phyloP scores from a whole-genome alignment of 768 basidiomycete genomes.

The Collybiopsis confluens region DNA sequence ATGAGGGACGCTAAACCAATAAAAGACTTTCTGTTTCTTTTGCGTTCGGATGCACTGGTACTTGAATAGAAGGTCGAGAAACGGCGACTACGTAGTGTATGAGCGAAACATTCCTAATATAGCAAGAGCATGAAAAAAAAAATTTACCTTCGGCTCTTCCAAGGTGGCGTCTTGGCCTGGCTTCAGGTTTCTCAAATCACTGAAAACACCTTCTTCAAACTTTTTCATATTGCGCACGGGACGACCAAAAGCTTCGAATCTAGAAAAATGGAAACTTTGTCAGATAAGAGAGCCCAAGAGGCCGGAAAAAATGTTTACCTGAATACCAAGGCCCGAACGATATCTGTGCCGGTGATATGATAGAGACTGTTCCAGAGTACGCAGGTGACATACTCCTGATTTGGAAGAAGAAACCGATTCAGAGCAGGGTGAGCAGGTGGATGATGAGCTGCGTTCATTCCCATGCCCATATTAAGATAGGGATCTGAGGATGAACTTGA shows the following conservation, averaged over 20 bases:
- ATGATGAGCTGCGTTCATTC: conserved; percentile 20
- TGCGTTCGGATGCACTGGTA: conserved; percentile 96
- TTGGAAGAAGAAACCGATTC: conserved; percentile 83
- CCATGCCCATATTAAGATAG: conserved; percentile 8
- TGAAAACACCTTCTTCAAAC: conserved; percentile 96
- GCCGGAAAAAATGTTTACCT: conserved; percentile 38
- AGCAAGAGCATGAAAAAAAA: too few species aligned
- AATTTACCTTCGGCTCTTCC: conserved; percentile 87
- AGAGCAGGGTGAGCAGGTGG: conserved; percentile 72
- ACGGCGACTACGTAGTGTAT: conserved; percentile 76
- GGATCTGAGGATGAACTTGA: conserved; percentile 19
- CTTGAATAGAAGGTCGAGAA: conserved; percentile 92
- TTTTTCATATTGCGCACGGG: conserved; percentile 94
- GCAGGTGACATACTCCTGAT: conserved; percentile 85
- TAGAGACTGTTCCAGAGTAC: conserved; percentile 90
- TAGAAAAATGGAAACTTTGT: neutral
- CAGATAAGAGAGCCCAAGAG: neutral
- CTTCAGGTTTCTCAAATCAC: conserved; percentile 89
- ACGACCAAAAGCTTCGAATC: conserved; percentile 67
- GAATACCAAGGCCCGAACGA: conserved; percentile 92
- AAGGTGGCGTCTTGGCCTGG: conserved; percentile 89
- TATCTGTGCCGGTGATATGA: conserved; percentile 96
- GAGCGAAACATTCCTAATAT: neutral
- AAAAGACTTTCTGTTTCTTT: conserved; percentile 99
- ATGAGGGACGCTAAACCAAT: conserved; percentile 97